Evolutionary conservation across 805 yeast species (phyloP).

Genomic region (Teunomyces barrocoloradensis): DNA sequence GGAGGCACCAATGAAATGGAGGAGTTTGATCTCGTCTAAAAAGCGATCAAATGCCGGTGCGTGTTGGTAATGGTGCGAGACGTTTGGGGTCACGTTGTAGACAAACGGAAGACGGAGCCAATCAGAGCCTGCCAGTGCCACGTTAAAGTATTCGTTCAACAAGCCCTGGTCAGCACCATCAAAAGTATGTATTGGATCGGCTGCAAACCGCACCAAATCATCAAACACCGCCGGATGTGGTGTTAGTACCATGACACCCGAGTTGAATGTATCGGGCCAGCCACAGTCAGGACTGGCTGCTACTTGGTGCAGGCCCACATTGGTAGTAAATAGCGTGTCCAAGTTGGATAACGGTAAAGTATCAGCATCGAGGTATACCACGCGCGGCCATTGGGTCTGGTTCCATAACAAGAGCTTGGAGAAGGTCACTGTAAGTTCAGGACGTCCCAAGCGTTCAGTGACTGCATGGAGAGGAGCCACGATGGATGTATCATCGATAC

Average conservation of each 20-base stretch:
- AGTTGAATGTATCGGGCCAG: conserved; percentile 33
- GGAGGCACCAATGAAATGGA: conserved; percentile 32
- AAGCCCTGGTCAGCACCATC: conserved; percentile 42
- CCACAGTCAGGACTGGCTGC: conserved; percentile 31
- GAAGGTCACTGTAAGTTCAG: conserved; percentile 26
- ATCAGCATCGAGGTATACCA: conserved; percentile 28
- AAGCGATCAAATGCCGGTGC: conserved; percentile 32
- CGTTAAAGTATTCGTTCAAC: conserved; percentile 31
- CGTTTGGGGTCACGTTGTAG: conserved; percentile 34
- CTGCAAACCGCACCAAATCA: conserved; percentile 15
- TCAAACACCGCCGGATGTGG: conserved; percentile 17
- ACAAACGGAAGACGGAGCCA: conserved; percentile 33
- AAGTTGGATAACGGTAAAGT: conserved; percentile 22
- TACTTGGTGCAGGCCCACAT: conserved; percentile 10
- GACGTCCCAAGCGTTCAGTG: conserved; percentile 16
- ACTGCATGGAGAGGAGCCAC: conserved; percentile 20
- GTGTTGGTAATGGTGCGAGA: conserved; percentile 29
- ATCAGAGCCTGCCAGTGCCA: conserved; percentile 19
- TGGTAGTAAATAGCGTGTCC: conserved; percentile 21
- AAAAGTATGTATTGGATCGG: conserved; percentile 17
- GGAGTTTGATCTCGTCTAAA: conserved; percentile 23
- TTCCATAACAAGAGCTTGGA: conserved; percentile 27
- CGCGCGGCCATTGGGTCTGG: conserved; percentile 17
- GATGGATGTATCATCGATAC: conserved; percentile 17
- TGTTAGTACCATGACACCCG: conserved; percentile 25